Conservation (phyloP, 371 early-diverging fungal species). For the Mucor mucedo region DNA sequence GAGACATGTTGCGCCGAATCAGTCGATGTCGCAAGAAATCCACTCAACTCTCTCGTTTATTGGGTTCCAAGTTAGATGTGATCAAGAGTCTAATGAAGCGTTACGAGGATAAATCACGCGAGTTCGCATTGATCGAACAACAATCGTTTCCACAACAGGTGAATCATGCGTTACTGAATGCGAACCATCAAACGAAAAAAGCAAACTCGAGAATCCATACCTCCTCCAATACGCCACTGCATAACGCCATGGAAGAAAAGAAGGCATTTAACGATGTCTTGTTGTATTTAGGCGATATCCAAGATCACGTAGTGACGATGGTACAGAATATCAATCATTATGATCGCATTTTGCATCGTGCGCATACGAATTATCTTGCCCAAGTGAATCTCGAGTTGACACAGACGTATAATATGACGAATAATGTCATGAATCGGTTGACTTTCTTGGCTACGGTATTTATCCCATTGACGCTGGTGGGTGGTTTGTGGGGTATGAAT, state of each 20-base stretch:
- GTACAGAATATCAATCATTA: slow-evolving; percentile 75
- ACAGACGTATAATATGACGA: slow-evolving; percentile 76
- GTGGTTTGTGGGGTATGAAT: slow-evolving; percentile 74
- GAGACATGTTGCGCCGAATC: slow-evolving; percentile 88
- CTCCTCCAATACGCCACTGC: slow-evolving; percentile 1
- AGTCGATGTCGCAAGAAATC: slow-evolving; percentile 83
- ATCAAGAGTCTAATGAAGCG: slow-evolving; percentile 82
- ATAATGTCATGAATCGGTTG: slow-evolving; percentile 81
- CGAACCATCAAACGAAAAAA: background rate
- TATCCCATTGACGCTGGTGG: slow-evolving; percentile 88
- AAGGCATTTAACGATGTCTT: slow-evolving; percentile 56
- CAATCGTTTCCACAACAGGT: slow-evolving; percentile 7
- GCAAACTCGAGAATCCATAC: background rate
- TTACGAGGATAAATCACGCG: slow-evolving; percentile 55
- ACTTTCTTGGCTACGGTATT: slow-evolving; percentile 83
- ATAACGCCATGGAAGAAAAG: slow-evolving; percentile 12
- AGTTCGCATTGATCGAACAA: slow-evolving; percentile 14
- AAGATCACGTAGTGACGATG: slow-evolving; percentile 80
- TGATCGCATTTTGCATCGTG: slow-evolving; percentile 77
- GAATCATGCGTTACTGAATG: slow-evolving; percentile 1
- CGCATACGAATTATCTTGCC: slow-evolving; percentile 85
- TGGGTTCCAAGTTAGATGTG: slow-evolving; percentile 81
- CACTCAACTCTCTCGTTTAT: slow-evolving; percentile 71
- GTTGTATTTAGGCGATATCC: slow-evolving; percentile 88
- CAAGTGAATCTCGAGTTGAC: slow-evolving; percentile 83